phyloP scores from a whole-genome alignment of 495 filamentous ascomycete genomes.

The Hypoxylon crocopeplum region DNA sequence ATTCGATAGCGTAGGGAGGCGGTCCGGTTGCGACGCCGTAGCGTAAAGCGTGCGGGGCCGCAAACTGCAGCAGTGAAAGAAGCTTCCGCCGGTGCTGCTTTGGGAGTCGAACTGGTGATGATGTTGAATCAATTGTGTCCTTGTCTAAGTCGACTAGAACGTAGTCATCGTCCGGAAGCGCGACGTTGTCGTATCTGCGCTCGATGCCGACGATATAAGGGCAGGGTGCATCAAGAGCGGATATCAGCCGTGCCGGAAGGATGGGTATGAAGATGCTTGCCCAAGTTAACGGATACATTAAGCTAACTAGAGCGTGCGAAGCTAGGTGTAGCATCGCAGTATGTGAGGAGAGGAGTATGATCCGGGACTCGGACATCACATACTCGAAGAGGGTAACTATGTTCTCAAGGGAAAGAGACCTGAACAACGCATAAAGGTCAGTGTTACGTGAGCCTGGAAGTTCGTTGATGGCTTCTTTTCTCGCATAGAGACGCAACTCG shows the following conservation, averaged over 20 bases:
- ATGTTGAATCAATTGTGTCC: constrained; percentile 83
- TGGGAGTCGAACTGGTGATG: constrained; percentile 75
- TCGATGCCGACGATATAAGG: constrained; percentile 98
- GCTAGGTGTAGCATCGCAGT: constrained; percentile 96
- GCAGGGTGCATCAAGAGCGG: constrained; percentile 91
- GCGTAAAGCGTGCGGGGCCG: constrained; percentile 87
- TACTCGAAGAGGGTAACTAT: constrained; percentile 93
- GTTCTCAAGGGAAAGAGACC: constrained; percentile 85
- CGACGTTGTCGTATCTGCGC: constrained; percentile 87
- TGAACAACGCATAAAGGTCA: constrained; percentile 92
- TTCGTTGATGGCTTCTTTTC: constrained; percentile 94
- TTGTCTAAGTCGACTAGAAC: constrained; percentile 93
- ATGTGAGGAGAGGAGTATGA: constrained; percentile 94
- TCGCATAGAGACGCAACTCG: constrained; percentile 88
- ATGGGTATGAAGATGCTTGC: constrained; percentile 92
- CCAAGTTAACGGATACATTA: constrained; percentile 93
- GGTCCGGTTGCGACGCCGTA: constrained; percentile 87
- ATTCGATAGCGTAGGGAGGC: constrained; percentile 91
- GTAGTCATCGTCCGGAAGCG: constrained; percentile 95
- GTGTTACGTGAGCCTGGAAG: constrained; percentile 89
- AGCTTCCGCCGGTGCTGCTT: constrained; percentile 91
- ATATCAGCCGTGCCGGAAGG: constrained; percentile 83
- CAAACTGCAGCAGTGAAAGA: constrained; percentile 82
- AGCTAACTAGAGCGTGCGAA: constrained; percentile 77
- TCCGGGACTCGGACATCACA: constrained; percentile 89